Base-by-base conservation (phyloP, 169 alveolate genomes). In the Plasmodium adleri region DNA sequence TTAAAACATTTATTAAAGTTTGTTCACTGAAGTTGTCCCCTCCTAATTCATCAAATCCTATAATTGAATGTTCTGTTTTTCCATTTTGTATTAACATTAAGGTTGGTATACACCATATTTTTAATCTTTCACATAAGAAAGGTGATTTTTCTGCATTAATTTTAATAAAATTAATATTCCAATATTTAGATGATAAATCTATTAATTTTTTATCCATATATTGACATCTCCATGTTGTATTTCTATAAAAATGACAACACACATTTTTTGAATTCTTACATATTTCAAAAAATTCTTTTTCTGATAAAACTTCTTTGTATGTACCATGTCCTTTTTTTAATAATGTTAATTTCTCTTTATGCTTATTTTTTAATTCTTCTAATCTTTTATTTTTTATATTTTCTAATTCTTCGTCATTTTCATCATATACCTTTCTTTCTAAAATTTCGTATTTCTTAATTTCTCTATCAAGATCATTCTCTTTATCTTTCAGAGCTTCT, bases 31-130 rank as follows among this genome's bases (percentile, higher is more conserved):
- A 70, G 15, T 59, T 70, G 59, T 50, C 83, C 52, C 96, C 96
- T 26, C 96, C 96, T 49, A 94, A 91, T 64, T 94, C 96, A 52
- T 90, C 94, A 90, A 94, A 92, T 4, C 96, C 96, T 4, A 94
- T 78, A 32, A 94, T 88, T 32, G 95, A 89, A 80, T 94, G 96
- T 75, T 90, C 92, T 17, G 95, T 91, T 70, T 92, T 88, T 22
- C 95, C 94, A 72, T 92, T 91, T 62, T 86, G 93, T 59, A 94
- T 92, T 22, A 94, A 52, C 72, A 92, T 74, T 88, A 94, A 93
- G 9, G 96, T 94, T 13, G 96, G 96, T 2, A 94, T 74, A 71
- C 96, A 94, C 96, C 96, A 94, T 7, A 94, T 94, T 68, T 94
- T 94, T 71, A 94, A 92, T 49, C 95, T 74, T 32, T 94, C 95